These are phyloP conservation scores for Stramenopiles sp. DNA, from an alignment of 352 stramenopile genomes.

Conservation along the genomic window DNA sequence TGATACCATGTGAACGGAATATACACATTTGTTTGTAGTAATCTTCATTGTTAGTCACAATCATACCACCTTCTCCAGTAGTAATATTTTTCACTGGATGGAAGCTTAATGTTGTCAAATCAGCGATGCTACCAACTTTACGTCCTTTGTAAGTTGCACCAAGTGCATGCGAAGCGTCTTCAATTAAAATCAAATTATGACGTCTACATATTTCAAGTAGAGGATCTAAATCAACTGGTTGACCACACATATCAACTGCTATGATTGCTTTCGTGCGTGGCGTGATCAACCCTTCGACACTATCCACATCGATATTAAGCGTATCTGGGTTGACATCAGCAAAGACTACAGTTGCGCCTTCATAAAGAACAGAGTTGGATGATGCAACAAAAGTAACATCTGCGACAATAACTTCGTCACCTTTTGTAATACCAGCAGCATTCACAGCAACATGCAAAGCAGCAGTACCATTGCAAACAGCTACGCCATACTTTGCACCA, in stretches of 20 bases:
- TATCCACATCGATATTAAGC: background rate
- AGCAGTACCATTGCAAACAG: background rate
- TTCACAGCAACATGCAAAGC: background rate
- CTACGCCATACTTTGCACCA: background rate
- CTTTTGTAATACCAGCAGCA: background rate
- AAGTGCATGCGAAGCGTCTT: conserved; percentile 11
- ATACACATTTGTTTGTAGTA: background rate
- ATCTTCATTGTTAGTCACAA: conserved; percentile 11
- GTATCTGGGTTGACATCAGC: background rate
- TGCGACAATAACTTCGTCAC: background rate
- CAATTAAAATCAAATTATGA: conserved; percentile 6
- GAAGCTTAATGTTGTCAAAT: conserved; percentile 9
- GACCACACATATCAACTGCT: conserved; percentile 9
- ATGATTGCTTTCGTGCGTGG: conserved; percentile 12
- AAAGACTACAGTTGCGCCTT: background rate
- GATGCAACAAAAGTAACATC: background rate
- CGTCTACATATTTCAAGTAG: background rate
- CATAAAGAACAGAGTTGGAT: background rate
- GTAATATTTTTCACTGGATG: conserved; percentile 5
- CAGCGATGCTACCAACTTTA: background rate
- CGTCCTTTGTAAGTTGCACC: conserved; percentile 9
- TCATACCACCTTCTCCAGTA: conserved; percentile 2
- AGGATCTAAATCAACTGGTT: background rate
- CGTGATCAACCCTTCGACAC: background rate
- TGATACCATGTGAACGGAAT: background rate